phyloP scores from a whole-genome alignment of 495 filamentous ascomycete species.

The Penicillium verhagenii region DNA sequence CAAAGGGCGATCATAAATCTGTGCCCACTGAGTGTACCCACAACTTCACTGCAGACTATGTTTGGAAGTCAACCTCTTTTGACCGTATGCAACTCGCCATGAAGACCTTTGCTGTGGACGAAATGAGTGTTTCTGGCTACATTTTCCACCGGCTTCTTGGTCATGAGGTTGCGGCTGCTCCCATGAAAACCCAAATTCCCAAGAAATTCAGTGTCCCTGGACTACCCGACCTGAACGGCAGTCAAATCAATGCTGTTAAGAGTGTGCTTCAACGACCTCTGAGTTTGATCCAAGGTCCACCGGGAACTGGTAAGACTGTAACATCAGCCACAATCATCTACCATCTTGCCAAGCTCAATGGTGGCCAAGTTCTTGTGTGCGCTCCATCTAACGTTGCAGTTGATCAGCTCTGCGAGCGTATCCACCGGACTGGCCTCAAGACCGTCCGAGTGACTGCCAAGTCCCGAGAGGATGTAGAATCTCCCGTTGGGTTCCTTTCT shows the following conservation, averaged over 20 bases:
- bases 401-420: slow-evolving; percentile 96
- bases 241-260: slow-evolving; percentile 96
- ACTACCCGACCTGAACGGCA: slow-evolving; percentile 90
- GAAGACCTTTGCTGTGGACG: slow-evolving; percentile 98
- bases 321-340: slow-evolving; percentile 99
- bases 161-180: slow-evolving; percentile 91
- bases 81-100: slow-evolving; percentile 99
- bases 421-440: slow-evolving; percentile 91
- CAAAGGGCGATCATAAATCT: slow-evolving; percentile 87
- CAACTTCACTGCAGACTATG: slow-evolving; percentile 97
- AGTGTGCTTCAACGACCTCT: slow-evolving; percentile 90
- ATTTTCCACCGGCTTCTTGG: slow-evolving; percentile 97
- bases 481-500: slow-evolving; percentile 89
- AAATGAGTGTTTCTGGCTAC: slow-evolving; percentile 97
- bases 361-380: slow-evolving; percentile 92
- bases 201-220: slow-evolving; percentile 97
- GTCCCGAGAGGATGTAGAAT: slow-evolving; percentile 97
- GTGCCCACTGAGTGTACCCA: slow-evolving; percentile 97
- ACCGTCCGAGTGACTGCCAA: slow-evolving; percentile 98
- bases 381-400: slow-evolving; percentile 98
- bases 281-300: slow-evolving; percentile 94
- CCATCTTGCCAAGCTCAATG: slow-evolving; percentile 92
- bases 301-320: slow-evolving; percentile 97
- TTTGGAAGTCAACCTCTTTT: slow-evolving; percentile 99
- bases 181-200: slow-evolving; percentile 95